Evolutionary conservation across 495 filamentous ascomycete genomes (phyloP).

Genomic region (Penicillium coprophilum): DNA sequence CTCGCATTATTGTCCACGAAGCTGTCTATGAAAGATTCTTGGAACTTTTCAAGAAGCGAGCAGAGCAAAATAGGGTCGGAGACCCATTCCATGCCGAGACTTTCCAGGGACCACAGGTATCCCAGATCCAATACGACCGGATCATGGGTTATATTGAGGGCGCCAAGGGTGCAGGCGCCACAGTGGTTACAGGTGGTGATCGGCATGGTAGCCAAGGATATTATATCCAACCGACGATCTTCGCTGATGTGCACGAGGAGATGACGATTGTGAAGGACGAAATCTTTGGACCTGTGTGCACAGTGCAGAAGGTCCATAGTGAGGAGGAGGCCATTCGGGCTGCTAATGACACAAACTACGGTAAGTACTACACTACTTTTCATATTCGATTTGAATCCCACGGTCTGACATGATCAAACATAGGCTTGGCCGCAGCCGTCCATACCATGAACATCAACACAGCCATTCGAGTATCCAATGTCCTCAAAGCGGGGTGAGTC

Average conservation of each 20-base stretch:
- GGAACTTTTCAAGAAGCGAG: conserved; percentile 70
- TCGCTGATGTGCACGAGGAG: conserved; percentile 70
- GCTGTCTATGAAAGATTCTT: conserved; percentile 69
- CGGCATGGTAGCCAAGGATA: conserved; percentile 75
- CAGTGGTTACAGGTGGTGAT: conserved; percentile 70
- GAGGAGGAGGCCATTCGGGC: conserved; percentile 70
- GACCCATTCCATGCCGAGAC: conserved; percentile 77
- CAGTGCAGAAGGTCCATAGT: conserved; percentile 76
- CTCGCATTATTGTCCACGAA: conserved; percentile 78
- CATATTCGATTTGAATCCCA: background rate
- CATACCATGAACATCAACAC: conserved; percentile 85
- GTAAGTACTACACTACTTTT: conserved; percentile 7
- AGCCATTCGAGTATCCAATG: conserved; percentile 72
- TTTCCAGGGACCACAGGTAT: conserved; percentile 91
- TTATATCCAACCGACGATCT: conserved; percentile 91
- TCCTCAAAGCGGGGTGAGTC: conserved; percentile 61
- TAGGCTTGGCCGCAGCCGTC: conserved; percentile 68
- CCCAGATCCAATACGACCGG: conserved; percentile 80
- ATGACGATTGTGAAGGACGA: conserved; percentile 95
- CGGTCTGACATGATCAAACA: background rate
- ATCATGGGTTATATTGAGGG: conserved; percentile 87
- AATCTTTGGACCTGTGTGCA: conserved; percentile 87
- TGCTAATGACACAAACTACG: conserved; percentile 73
- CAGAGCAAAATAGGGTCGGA: conserved; percentile 70
- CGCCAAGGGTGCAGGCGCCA: conserved; percentile 77